Conservation (phyloP, 2,329 filamentous ascomycete genomes). For the Penicillium hordei region DNA sequence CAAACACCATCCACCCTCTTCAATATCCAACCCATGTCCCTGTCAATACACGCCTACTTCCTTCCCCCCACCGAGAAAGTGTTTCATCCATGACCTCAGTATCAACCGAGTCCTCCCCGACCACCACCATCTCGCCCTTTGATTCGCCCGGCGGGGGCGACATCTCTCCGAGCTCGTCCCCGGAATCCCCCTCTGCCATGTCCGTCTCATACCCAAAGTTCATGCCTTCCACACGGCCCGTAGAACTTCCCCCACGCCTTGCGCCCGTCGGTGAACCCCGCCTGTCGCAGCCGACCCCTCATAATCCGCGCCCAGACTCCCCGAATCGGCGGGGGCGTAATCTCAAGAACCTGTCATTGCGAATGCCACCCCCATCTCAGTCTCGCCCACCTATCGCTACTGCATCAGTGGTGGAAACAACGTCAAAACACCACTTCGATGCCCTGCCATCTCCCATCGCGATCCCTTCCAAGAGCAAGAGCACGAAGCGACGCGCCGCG, state of each 20-base stretch:
- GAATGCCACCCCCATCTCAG: constrained; percentile 52
- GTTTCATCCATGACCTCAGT: constrained; percentile 59
- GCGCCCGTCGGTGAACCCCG: constrained; percentile 12
- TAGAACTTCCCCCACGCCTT: constrained; percentile 26
- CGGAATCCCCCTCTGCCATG: constrained; percentile 79
- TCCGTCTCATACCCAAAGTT: constrained; percentile 53
- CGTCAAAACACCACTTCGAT: constrained; percentile 43
- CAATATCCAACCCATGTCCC: constrained; percentile 31
- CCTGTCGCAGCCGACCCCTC: constrained; percentile 28
- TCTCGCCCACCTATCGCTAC: constrained; percentile 50
- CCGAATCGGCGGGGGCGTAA: constrained; percentile 53
- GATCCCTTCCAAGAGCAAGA: constrained; percentile 54
- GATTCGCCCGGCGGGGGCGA: constrained; percentile 90
- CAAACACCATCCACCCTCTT: constrained; percentile 27
- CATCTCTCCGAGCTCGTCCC: constrained; percentile 85
- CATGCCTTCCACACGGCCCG: constrained; percentile 30
- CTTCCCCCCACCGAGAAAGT: constrained; percentile 44
- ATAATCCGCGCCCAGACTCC: constrained; percentile 43
- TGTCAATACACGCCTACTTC: constrained; percentile 28
- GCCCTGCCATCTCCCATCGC: constrained; percentile 59
- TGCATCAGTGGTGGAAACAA: constrained; percentile 48
- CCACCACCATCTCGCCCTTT: constrained; percentile 87
- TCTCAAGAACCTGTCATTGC: constrained; percentile 63
- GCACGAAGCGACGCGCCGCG: constrained; percentile 57
- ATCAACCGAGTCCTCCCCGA: constrained; percentile 91